Conservation (phyloP, 1,284 basidiomycete species). For the Chondrostereum purpureum region DNA sequence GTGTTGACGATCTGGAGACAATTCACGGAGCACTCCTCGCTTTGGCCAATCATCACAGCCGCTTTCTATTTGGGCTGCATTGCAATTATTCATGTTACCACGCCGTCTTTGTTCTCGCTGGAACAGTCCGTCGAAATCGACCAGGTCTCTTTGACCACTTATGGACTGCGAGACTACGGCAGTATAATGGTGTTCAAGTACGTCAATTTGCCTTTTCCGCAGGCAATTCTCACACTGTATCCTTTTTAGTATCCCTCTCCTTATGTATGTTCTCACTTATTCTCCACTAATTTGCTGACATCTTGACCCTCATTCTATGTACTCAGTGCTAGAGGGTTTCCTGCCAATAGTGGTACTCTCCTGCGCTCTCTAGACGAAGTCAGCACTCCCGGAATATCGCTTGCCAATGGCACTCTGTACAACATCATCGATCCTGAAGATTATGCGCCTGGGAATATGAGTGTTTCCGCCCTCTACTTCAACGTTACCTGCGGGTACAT, state of each 20-base stretch:
- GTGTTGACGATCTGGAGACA: background rate
- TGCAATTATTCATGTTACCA: background rate
- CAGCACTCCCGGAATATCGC: background rate
- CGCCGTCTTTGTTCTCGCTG: background rate
- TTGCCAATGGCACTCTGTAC: background rate
- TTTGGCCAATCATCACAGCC: background rate
- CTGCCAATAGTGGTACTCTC: background rate
- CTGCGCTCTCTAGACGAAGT: background rate
- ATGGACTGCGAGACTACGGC: background rate
- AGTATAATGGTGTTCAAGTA: background rate
- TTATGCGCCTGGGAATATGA: background rate
- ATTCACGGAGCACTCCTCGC: background rate
- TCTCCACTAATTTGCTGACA: background rate
- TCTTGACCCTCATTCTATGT: background rate
- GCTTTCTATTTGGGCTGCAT: conserved; percentile 1
- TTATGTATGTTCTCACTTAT: background rate
- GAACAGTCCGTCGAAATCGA: background rate
- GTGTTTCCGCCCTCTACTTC: background rate
- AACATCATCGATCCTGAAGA: background rate
- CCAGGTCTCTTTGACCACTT: background rate
- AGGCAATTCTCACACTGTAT: too few species aligned
- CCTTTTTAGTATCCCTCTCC: too few species aligned
- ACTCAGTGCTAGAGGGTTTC: background rate
- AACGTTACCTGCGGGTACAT: background rate
- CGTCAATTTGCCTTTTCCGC: too few species aligned